Percentiles rank a stretch among this genome's conserved stretches.
Evolutionary conservation across 169 alveolate genomes (phyloP).

Genomic region (Theileria parva): DNA sequence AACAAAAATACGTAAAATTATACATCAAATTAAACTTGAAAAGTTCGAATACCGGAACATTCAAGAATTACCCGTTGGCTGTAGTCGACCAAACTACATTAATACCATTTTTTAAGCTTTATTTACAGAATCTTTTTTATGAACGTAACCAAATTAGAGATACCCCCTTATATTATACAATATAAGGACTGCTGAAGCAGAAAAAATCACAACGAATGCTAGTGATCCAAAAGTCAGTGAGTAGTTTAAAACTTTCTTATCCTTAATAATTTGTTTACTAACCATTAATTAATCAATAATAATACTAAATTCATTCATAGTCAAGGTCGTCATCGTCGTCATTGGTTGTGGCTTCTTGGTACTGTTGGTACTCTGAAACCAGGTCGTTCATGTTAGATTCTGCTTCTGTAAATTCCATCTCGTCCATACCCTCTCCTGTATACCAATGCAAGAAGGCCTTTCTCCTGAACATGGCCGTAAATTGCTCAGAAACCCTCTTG

Average conservation of each 20-base stretch:
- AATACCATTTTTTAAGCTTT: background rate
- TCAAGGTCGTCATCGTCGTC: constrained; percentile 89
- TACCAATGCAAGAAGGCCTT: constrained; percentile 98
- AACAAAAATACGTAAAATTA: background rate
- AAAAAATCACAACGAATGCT: background rate
- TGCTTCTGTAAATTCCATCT: constrained; percentile 99
- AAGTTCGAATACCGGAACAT: constrained; percentile 5
- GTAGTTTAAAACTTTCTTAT: background rate
- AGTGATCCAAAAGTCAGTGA: background rate
- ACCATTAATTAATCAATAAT: constrained; percentile 5
- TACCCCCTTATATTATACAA: background rate
- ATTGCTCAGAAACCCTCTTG: constrained; percentile 96
- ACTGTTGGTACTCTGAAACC: constrained; percentile 97
- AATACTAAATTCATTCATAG: constrained; percentile 20
- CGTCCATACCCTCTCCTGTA: constrained; percentile 99
- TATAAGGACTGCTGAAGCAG: background rate
- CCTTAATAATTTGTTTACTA: background rate
- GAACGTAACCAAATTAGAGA: background rate
- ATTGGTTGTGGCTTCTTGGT: constrained; percentile 96
- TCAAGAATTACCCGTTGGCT: background rate
- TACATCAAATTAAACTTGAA: constrained; percentile 14
- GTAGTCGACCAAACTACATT: background rate
- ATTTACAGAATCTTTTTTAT: background rate
- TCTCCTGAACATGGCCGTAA: constrained; percentile 97
- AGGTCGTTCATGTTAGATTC: constrained; percentile 97